These are phyloP conservation scores for Flaveria trinervia DNA, from an alignment of 129 eudicot genomes.

Conservation along the genomic window DNA sequence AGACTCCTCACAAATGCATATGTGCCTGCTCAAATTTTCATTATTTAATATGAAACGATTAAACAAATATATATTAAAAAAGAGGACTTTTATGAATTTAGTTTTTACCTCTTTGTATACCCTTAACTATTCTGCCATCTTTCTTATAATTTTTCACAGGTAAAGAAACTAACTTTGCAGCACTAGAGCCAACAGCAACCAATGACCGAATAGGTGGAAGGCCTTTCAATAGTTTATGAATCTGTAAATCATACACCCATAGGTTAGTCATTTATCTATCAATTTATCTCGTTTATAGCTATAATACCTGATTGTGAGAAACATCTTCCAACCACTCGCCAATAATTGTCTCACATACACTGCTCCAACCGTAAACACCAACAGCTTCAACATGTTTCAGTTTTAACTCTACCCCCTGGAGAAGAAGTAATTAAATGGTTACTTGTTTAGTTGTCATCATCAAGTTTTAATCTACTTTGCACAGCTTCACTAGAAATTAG, in stretches of 20 bases:
- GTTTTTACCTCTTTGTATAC: conserved; percentile 96
- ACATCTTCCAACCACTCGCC: conserved; percentile 98
- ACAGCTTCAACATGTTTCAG: conserved; percentile 81
- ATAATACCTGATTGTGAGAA: conserved; percentile 85
- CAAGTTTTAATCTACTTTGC: neutral
- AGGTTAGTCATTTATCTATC: conserved; percentile 3
- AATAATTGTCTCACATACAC: conserved; percentile 68
- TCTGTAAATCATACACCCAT: conserved; percentile 39
- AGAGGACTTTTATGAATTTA: neutral
- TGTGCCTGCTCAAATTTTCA: conserved; percentile 51
- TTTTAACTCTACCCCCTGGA: conserved; percentile 89
- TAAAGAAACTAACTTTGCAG: conserved; percentile 82
- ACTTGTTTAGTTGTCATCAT: neutral
- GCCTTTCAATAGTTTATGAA: conserved; percentile 83
- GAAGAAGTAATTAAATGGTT: conserved; percentile 5
- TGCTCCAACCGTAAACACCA: conserved; percentile 91
- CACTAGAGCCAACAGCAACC: conserved; percentile 92
- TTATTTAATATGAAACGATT: neutral
- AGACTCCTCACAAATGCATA: conserved; percentile 87
- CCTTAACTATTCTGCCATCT: conserved; percentile 84
- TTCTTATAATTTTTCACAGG: conserved; percentile 85
- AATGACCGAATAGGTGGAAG: conserved; percentile 87
- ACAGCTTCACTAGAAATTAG: neutral
- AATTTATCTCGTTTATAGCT: neutral
- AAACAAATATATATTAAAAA: neutral